Conservation (phyloP, 1,284 basidiomycete genomes). For the Trichosporon sp. region DNA sequence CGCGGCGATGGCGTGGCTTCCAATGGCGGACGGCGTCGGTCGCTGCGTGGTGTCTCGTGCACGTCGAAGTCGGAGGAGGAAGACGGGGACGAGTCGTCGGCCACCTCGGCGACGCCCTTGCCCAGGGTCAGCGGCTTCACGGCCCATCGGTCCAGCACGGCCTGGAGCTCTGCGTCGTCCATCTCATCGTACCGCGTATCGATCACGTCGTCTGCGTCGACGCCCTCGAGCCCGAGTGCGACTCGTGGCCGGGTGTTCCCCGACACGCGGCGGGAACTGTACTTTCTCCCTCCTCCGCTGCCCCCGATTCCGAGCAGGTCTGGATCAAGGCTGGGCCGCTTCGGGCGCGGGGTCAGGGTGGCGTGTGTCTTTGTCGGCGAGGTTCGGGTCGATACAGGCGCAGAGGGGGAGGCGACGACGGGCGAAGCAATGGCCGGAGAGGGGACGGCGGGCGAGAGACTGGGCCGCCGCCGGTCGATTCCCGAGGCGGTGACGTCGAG, state of each 20-base stretch:
- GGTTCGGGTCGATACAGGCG: neutral
- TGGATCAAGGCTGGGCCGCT: conserved; percentile 19
- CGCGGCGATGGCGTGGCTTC: neutral
- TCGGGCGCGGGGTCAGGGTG: neutral
- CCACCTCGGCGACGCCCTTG: neutral
- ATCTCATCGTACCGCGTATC: conserved; percentile 49
- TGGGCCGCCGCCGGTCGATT: neutral
- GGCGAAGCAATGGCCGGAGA: neutral
- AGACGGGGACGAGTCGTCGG: neutral
- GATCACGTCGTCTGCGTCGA: conserved; percentile 43
- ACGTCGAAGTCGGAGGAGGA: neutral
- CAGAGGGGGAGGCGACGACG: neutral
- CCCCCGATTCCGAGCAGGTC: conserved; percentile 24
- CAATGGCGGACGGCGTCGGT: neutral
- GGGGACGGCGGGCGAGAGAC: neutral
- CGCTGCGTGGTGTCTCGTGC: neutral
- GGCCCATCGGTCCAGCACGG: conserved; percentile 29
- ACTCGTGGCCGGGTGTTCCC: conserved; percentile 12
- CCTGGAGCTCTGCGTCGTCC: conserved; percentile 41
- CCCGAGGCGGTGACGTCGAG: neutral
- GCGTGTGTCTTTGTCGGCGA: conserved; percentile 12
- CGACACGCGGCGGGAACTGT: conserved; percentile 8
- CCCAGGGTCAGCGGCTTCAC: neutral
- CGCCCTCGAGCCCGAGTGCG: conserved; percentile 40
- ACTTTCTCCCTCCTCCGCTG: neutral